Conservation (phyloP, 2,329 filamentous ascomycete species). For the Fusarium sp. region DNA sequence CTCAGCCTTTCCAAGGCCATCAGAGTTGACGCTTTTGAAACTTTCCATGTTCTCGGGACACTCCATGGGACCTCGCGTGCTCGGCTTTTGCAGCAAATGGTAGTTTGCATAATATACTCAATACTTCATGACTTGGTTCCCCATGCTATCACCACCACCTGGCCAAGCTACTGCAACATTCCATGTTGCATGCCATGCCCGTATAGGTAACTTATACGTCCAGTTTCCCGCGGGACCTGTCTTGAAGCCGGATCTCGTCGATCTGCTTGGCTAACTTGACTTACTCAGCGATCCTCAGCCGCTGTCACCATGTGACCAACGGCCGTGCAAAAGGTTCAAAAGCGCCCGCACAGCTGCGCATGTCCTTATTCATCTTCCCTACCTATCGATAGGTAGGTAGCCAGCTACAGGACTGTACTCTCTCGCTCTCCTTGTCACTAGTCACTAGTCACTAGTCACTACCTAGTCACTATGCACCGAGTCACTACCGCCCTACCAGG, state of each 20-base stretch:
- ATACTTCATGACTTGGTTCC: not conserved
- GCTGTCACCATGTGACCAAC: constrained; percentile 3
- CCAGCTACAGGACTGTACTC: no score
- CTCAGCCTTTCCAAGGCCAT: not conserved
- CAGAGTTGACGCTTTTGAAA: constrained; percentile 13
- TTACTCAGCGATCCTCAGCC: not conserved
- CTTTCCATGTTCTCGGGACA: constrained; percentile 31
- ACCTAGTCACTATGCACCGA: no score
- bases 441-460: no score
- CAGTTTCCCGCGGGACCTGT: no score
- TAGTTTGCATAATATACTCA: not conserved
- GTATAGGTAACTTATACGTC: no score
- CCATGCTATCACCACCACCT: no score
- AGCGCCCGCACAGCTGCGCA: constrained; percentile 32
- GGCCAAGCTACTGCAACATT: no score
- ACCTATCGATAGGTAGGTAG: no score
- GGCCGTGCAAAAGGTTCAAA: constrained; percentile 8
- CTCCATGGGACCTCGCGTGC: constrained; percentile 23
- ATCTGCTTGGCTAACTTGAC: no score
- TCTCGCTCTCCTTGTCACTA: no score
- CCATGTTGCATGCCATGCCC: no score
- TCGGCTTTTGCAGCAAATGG: constrained; percentile 1
- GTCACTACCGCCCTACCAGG: not conserved
- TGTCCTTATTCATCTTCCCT: constrained; percentile 19
- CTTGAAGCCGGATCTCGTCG: no score